Base-by-base conservation (phyloP, 768 basidiomycete species). In the Agaricus subrufescens region DNA sequence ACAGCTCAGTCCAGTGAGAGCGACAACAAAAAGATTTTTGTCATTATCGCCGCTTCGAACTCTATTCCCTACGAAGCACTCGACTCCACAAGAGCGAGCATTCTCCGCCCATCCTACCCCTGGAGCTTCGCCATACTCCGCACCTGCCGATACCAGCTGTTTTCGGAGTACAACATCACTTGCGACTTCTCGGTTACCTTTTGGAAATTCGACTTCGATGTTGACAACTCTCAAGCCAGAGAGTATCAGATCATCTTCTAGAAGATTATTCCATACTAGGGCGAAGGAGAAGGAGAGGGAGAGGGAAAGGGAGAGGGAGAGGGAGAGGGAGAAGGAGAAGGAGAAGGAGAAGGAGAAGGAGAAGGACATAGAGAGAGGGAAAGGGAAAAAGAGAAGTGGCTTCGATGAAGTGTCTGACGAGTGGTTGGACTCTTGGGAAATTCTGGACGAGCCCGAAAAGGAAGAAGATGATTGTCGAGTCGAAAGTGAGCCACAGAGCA, bases 101-200 rank as follows among this genome's bases (percentile, higher is more conserved):
- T 66, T 74, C 46, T 77, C 79, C n/a, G 75, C 75, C 1, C 73
- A 73, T 57, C 71, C 74, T 8, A 67, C 73, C 2, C 68, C 73
- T 11, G 67, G 62, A 19, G 56, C 70, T 3, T 75, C 77, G 2
- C 76, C 78, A 3, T 73, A 77, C 57, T 68, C 73, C 14, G 69
- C 54, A 60, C 67, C 52, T 65, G 56, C 73, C 3, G 42, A 45
- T 38, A 54, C 73, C 3, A 48, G 38, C 27, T 75, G 78, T 58
- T 72, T 76, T 62, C 67, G 72, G 52, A 81, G 80, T 62, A 75
- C 78, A 1, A 75, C 75, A 12, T 79, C 79, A 5, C 67, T 82
- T 29, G 71, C 75, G 3, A 73, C 73, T n/a, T 63, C 72, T 27
- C 58, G 63, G 19, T 55, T 69, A 11, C 70, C 72, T 19, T 54